These are phyloP conservation scores for Cerrena zonata DNA, from an alignment of 1,284 basidiomycete genomes.

Conservation along the genomic window DNA sequence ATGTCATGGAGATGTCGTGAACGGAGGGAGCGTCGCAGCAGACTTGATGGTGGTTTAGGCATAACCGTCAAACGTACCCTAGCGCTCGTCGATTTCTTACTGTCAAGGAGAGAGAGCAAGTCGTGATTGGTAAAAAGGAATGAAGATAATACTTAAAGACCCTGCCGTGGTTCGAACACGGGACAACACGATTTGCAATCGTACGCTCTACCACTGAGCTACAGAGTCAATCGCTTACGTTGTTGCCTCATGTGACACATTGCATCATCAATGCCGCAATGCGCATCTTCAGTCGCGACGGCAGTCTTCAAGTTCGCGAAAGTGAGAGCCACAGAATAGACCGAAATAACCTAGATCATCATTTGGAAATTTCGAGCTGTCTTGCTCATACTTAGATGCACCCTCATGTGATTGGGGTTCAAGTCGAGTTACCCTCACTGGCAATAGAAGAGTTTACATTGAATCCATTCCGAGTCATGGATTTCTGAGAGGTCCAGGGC, in stretches of 20 bases:
- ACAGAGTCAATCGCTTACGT: no score
- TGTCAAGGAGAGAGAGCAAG: not conserved
- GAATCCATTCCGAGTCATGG: no score
- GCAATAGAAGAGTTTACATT: no score
- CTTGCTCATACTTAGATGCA: not conserved
- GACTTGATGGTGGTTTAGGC: conserved; percentile 18
- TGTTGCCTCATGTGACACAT: no score
- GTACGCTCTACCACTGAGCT: conserved; percentile 33
- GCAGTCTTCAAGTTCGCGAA: not conserved
- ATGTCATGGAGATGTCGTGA: conserved; percentile 9
- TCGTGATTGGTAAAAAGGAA: not conserved
- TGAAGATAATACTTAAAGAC: conserved; percentile 18
- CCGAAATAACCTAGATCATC: no score
- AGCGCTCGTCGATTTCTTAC: not conserved
- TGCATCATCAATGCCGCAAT: not conserved
- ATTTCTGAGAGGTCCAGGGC: no score
- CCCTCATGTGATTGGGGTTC: not conserved
- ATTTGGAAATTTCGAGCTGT: not conserved
- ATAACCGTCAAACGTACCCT: conserved; percentile 10
- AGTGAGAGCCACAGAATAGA: not conserved
- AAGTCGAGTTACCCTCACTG: no score
- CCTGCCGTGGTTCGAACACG: conserved; percentile 29
- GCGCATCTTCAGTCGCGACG: not conserved
- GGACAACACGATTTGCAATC: conserved; percentile 29
- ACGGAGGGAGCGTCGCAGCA: conserved; percentile 14